Conservation (phyloP, 176 grass and related monocot species). For the Poa annua region DNA sequence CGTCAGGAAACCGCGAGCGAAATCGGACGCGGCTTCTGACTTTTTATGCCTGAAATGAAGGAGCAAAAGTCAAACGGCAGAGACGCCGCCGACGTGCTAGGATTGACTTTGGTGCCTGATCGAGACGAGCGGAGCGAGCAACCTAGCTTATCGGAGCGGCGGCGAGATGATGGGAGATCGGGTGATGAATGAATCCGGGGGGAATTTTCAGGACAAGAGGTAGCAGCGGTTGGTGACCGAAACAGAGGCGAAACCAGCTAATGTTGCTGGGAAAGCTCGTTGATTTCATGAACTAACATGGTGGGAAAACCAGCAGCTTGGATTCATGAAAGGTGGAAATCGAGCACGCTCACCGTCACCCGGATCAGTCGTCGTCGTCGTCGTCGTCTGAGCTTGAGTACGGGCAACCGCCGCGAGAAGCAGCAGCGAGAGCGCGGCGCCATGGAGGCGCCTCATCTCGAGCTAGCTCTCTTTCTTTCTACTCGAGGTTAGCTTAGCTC, state of each 20-base stretch:
- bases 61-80: neutral
- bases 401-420: neutral
- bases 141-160: neutral
- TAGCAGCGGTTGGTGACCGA: neutral
- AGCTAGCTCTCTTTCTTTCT: no score
- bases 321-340: neutral
- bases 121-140: no score
- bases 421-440: neutral
- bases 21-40: constrained; percentile 1
- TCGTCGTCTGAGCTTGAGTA: neutral
- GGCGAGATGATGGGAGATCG: neutral
- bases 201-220: neutral
- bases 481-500: no score
- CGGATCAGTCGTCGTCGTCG: neutral
- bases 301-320: no score
- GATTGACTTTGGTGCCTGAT: no score
- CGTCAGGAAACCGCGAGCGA: neutral
- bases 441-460: no score
- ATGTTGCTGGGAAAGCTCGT: no score
- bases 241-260: no score
- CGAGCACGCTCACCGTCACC: neutral
- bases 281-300: no score
- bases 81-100: neutral
- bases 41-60: neutral
- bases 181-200: no score